Conservation (phyloP, 495 filamentous ascomycete genomes). For the Neurospora sp. region DNA sequence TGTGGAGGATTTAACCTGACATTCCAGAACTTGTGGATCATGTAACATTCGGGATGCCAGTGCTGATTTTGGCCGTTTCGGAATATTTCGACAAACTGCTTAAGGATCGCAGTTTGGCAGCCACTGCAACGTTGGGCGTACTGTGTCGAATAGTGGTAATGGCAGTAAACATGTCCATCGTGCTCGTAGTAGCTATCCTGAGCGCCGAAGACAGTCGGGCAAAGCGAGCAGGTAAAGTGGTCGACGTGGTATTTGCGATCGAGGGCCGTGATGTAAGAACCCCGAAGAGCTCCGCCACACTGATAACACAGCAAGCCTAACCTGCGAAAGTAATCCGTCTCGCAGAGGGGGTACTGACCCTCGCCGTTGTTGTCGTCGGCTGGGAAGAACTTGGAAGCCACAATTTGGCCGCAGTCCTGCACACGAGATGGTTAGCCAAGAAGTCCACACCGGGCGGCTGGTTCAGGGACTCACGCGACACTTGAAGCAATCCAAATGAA, state of each 20-base stretch:
- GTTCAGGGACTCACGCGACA: conserved; percentile 62
- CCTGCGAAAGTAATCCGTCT: conserved; percentile 94
- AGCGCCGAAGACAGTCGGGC: conserved; percentile 93
- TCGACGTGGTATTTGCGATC: conserved; percentile 99
- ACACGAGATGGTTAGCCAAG: conserved; percentile 8
- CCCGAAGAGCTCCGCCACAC: conserved; percentile 87
- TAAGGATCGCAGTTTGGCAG: conserved; percentile 94
- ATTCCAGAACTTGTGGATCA: conserved; percentile 99
- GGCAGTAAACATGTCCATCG: conserved; percentile 91
- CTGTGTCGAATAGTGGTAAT: conserved; percentile 97
- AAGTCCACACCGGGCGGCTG: conserved; percentile 3
- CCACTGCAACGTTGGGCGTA: conserved; percentile 95
- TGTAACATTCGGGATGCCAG: conserved; percentile 99
- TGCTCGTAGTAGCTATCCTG: conserved; percentile 99
- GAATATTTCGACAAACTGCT: conserved; percentile 99
- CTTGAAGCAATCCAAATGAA: conserved; percentile 95
- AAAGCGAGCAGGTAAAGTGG: conserved; percentile 97
- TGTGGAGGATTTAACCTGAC: conserved; percentile 58
- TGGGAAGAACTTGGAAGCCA: conserved; percentile 97
- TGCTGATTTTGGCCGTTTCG: conserved; percentile 96
- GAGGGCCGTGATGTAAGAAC: conserved; percentile 95
- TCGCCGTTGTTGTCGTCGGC: conserved; percentile 78
- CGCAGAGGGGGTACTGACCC: conserved; percentile 90
- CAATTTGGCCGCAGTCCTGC: conserved; percentile 91
- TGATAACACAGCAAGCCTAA: conserved; percentile 84